These are phyloP conservation scores for Nepenthes mirabilis DNA, from an alignment of 148 eudicot species.

Conservation along the genomic window DNA sequence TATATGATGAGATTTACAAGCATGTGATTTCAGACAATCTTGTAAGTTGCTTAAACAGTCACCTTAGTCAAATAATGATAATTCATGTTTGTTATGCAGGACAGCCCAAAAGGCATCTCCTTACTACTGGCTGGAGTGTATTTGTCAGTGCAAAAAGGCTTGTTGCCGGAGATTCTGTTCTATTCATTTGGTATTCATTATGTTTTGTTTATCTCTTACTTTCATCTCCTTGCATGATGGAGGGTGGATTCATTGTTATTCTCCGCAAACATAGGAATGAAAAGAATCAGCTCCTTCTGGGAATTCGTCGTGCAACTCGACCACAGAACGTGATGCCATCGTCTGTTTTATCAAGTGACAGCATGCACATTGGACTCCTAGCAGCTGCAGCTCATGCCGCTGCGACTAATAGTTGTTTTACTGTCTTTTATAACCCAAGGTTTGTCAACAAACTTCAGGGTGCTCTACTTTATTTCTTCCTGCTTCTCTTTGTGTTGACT, in stretches of 20 bases:
- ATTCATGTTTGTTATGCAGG: slow-evolving; percentile 40
- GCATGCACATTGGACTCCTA: slow-evolving; percentile 98
- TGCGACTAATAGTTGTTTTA: slow-evolving; percentile 96
- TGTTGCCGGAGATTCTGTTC: slow-evolving; percentile 98
- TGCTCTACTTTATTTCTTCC: slow-evolving; percentile 2
- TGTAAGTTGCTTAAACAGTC: neutral
- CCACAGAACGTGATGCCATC: slow-evolving; percentile 99
- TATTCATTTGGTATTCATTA: slow-evolving; percentile 68
- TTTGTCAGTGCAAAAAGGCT: slow-evolving; percentile 99
- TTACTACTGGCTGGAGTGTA: slow-evolving; percentile 99
- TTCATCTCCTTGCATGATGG: neutral
- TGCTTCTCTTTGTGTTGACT: slow-evolving; percentile 4
- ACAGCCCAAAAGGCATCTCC: slow-evolving; percentile 98
- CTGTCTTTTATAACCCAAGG: slow-evolving; percentile 92
- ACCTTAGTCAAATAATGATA: neutral
- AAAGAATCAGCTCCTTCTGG: slow-evolving; percentile 92
- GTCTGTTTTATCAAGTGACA: slow-evolving; percentile 94
- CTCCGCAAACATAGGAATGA: slow-evolving; percentile 57
- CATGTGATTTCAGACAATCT: neutral
- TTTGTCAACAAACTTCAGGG: slow-evolving; percentile 6
- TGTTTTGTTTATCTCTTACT: neutral
- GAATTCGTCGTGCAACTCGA: slow-evolving; percentile 89
- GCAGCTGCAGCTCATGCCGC: slow-evolving; percentile 99
- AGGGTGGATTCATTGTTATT: neutral
- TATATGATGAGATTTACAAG: neutral